Conservation (phyloP, 768 basidiomycete genomes). For the Sarcomyxa edulis region DNA sequence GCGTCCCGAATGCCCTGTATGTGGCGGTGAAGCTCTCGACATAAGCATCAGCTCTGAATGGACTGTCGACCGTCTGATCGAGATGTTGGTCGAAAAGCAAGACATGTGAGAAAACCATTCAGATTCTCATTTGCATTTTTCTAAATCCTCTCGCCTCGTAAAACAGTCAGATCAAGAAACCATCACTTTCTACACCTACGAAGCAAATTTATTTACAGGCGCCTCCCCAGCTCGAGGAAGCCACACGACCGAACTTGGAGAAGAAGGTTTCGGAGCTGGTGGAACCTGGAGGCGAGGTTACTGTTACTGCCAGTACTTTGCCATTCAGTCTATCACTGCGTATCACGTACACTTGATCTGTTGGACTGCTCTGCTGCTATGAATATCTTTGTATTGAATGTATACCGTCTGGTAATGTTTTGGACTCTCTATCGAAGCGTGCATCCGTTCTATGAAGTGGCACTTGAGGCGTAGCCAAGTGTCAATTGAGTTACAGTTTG, state of each 20-base stretch:
- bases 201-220: slow-evolving; percentile 90
- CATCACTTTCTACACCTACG: slow-evolving; percentile 76
- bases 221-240: slow-evolving; percentile 85
- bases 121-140: background rate
- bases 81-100: slow-evolving; percentile 80
- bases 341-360: slow-evolving; percentile 48
- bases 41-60: slow-evolving; percentile 63
- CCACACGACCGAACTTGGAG: slow-evolving; percentile 86
- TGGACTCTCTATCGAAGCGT: no score
- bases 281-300: slow-evolving; percentile 68
- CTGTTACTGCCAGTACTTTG: slow-evolving; percentile 82
- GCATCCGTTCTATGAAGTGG: no score
- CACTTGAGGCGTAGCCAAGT: no score
- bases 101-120: slow-evolving; percentile 64
- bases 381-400: no score
- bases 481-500: no score
- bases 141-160: slow-evolving; percentile 8
- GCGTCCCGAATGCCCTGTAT: slow-evolving; percentile 92
- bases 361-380: no score
- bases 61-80: slow-evolving; percentile 85
- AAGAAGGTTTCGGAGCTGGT: slow-evolving; percentile 85
- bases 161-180: slow-evolving; percentile 91
- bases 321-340: slow-evolving; percentile 81
- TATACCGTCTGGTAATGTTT: no score
- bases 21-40: slow-evolving; percentile 85